Percentiles rank a stretch among this genome's conserved stretches.
phyloP scores from a whole-genome alignment of 148 eudicot species.

The Rhododendron molle region DNA sequence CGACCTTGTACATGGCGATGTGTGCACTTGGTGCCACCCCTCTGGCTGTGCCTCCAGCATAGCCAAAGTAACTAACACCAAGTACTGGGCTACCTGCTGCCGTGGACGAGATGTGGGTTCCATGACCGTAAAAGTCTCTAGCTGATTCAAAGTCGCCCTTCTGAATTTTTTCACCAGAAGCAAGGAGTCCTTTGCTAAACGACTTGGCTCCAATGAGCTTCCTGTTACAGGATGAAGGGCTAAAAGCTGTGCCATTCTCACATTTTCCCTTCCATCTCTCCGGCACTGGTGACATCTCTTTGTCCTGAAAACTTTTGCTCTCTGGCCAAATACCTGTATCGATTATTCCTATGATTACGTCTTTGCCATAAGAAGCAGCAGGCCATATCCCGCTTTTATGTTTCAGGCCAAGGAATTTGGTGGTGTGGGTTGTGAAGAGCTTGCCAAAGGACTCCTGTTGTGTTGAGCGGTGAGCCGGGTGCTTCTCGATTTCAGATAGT shows the following conservation, averaged over 20 bases:
- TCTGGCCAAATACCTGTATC: neutral
- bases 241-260: slow-evolving; percentile 7
- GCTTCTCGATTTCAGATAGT: no score
- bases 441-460: no score
- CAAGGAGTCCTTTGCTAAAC: slow-evolving; percentile 11
- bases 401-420: neutral
- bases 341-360: neutral
- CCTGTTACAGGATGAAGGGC: slow-evolving; percentile 19
- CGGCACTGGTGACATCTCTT: slow-evolving; percentile 11
- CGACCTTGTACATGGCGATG: no score
- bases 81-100: no score
- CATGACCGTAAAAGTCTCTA: slow-evolving; percentile 5
- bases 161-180: neutral
- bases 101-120: neutral
- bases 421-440: no score
- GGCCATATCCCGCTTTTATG: neutral
- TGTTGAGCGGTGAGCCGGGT: no score
- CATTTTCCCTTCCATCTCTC: slow-evolving; percentile 16
- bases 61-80: no score
- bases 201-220: slow-evolving; percentile 30
- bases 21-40: no score
- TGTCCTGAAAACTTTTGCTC: slow-evolving; percentile 1
- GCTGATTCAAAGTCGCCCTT: neutral
- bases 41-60: no score
- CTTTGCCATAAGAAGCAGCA: neutral